Base-by-base conservation (phyloP, 2,329 filamentous ascomycete genomes). In the Xylaria sp. region DNA sequence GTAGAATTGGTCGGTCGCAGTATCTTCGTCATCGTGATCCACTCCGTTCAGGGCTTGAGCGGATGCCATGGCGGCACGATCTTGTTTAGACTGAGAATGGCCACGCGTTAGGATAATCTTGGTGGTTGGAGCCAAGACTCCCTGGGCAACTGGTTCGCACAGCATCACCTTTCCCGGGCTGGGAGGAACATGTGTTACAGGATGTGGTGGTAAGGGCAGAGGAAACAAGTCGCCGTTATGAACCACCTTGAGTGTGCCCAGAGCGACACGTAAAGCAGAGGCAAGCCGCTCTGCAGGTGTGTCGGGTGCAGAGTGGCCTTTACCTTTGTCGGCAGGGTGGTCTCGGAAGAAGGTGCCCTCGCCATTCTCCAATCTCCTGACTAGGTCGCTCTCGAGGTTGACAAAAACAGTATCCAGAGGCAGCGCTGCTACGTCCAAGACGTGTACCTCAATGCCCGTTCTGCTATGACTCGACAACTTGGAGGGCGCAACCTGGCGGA, bases 101-200 rank as follows among this genome's bases (percentile, higher is more conserved):
- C 89, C 88, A 31, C 88, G 87, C 57, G 92, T 90, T 25, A 98
- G 85, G 28, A 99, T 90, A 66, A 99, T 93, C 75, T 92, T 94
- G 18, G 94, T 99, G 13, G 84, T 87, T 0, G 93, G 86, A 9
- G 90, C 86, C 56, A 99, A 79, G 5, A 96, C 80, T 9, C 96
- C 96, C 80, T 99, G 96, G 6, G 93, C 90, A 18, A 98, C 94
- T 9, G 96, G 96, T 79, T 99, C 96, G 78, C 94, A 98, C n/a
- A 97, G 89, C 57, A 93, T 90, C 69, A 98, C 92, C 81, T 92
- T 94, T 51, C 93, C 96, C 0, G 94, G 94, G 51, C 93, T 93
- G 15, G 94, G 89, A 28, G 93, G 90, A 20, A 92, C 89, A 80
- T 97, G 94, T 9, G 94, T 97, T 71, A 97, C 91, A 13, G 94